Conservation (phyloP, 495 filamentous ascomycete genomes). For the Tetracladium setigerum region DNA sequence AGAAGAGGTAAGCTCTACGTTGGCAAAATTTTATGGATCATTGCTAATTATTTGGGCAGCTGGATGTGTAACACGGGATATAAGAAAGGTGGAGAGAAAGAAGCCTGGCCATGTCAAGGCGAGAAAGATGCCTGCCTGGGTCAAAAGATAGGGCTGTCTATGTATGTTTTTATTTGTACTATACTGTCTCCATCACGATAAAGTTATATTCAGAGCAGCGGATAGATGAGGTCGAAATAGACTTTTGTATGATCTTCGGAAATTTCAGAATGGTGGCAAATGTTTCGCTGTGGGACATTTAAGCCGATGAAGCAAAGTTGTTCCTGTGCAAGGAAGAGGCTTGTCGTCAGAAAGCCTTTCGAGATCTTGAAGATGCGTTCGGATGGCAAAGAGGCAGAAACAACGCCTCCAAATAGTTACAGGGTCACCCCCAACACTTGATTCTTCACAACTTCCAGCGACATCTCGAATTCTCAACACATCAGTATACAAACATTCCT, state of each 20-base stretch:
- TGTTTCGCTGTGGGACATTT: neutral
- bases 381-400: no score
- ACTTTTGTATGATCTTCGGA: no score
- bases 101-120: conserved; percentile 94
- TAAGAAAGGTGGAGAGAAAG: conserved; percentile 92
- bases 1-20: conserved; percentile 65
- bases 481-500: no score
- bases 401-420: no score
- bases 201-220: neutral
- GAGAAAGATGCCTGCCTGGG: conserved; percentile 97
- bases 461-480: no score
- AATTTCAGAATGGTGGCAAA: no score
- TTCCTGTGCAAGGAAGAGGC: no score
- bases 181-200: conserved; percentile 3
- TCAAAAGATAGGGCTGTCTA: conserved; percentile 60
- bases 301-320: neutral
- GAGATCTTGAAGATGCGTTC: no score
- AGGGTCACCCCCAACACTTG: no score
- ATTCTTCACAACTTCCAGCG: no score
- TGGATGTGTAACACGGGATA: conserved; percentile 86
- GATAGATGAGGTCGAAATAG: neutral
- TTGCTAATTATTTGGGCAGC: conserved; percentile 48
- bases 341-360: no score
- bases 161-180: conserved; percentile 13
- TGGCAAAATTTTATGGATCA: conserved; percentile 4